phyloP scores from a whole-genome alignment of 1,284 basidiomycete species.

The Ustilago lituana region DNA sequence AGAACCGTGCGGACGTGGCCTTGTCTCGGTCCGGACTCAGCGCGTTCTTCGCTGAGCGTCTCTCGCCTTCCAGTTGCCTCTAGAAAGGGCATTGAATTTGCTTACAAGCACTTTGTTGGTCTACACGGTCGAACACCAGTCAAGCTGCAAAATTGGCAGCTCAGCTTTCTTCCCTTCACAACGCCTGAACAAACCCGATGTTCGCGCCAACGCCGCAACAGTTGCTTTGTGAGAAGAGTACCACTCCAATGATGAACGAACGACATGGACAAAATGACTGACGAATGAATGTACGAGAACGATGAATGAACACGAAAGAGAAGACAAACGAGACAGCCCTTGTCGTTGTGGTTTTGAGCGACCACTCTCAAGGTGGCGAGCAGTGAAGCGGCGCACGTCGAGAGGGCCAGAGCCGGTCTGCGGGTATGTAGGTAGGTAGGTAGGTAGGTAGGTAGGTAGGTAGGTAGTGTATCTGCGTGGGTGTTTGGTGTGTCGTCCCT shows the following conservation, averaged over 20 bases:
- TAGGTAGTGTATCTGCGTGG: neutral
- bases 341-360: neutral
- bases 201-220: too few relatives aligned
- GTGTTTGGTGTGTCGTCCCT: neutral
- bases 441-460: too few relatives aligned
- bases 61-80: conserved; percentile 32
- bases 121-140: too few relatives aligned
- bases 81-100: too few relatives aligned
- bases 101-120: too few relatives aligned
- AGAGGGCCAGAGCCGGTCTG: neutral
- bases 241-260: conserved; percentile 14
- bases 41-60: conserved; percentile 29
- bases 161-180: too few relatives aligned
- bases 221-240: neutral
- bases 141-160: too few relatives aligned
- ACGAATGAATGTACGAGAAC: conserved; percentile 14
- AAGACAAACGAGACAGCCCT: too few relatives aligned
- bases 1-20: conserved; percentile 3
- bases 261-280: neutral
- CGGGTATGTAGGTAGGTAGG: conserved; percentile 5
- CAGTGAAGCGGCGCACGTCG: too few relatives aligned
- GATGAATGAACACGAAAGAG: conserved; percentile 2
- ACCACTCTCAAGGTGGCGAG: neutral
- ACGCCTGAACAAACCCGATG: too few relatives aligned
- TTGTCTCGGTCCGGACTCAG: neutral